Evolutionary conservation across 768 basidiomycete genomes (phyloP), one percentile per base, ranked within the genome.

Genomic region (Rhodotorula babjevae): DNA sequence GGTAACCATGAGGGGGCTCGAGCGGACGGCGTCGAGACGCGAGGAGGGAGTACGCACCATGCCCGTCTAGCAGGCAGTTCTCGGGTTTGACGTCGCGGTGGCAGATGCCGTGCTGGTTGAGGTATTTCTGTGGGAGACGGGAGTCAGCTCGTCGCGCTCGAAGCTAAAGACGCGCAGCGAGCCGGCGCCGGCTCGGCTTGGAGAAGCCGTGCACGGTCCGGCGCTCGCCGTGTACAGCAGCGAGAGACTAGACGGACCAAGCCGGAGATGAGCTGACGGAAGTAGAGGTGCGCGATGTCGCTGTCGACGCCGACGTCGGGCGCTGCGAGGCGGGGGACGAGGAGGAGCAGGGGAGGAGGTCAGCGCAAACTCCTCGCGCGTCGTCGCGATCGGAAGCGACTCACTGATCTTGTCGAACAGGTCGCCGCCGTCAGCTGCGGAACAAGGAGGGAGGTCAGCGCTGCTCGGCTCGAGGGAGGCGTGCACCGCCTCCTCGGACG

Each of bases 11-110:
- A n/a, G n/a, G n/a, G n/a, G 9, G 36, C 36, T 36, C 50, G 19
- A 49, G 1, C 6, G 10, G 50, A 2, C 50, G 25, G 27, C 50
- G 25, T 5, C 27, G 7, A 27, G 25, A n/a, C 1, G 12, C 1
- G 49, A 21, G 23, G 2, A 47, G n/a, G n/a, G 49, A 7, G 44
- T 15, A 56, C 78, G 18, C 84, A 62, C 94, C 94, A 4, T 88
- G 87, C 0, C 86, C 87, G 71, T 93, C 89, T 0, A 99, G 85
- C 6, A 99, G 86, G 27, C 97, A 80, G 76, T 99, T 99, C 80
- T 99, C 96, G 0, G 96, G 96, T 79, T 99, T 99, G 66, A 99
- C 85, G 77, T 99, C 96, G 50, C 96, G 87, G 79, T 99, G 96
- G 77, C 92, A 94, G 29, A 99, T 90, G 5, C 96, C 96, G 82